Evolutionary conservation across 208 protist genomes (phyloP), one percentile per base, ranked within the genome.

Genomic region (Acanthamoeba divionensis): DNA sequence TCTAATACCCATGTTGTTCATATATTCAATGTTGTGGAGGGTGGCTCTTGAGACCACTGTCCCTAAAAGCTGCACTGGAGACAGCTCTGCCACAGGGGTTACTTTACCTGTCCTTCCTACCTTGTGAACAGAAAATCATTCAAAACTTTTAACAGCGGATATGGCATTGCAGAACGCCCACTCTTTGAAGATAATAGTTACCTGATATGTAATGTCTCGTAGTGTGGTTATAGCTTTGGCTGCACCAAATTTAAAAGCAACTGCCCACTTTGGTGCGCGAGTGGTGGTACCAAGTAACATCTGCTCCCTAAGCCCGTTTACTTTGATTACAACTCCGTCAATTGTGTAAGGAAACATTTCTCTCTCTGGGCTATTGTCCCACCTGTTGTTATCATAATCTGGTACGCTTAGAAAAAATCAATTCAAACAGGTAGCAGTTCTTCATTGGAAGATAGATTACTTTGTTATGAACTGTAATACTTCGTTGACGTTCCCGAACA

Each of bases 261-360:
- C 66, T 18, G 92, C 92, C 92, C 92, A 93, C 57, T 90, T 77
- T 21, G 92, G 92, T 21, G 92, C 52, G 9, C 90, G 67, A 55
- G 75, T 82, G 6, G 33, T 82, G 12, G 91, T 60, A 2, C 89
- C 88, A 0, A 93, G 45, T 3, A 18, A 29, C 7, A 13, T 31
- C 55, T 93, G 92, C 21, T 52, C 15, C 0, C 15, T 65, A 2
- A 92, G 67, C n/a, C n/a, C 52, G 77, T 93, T 82, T 0, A 93
- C 82, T 38, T 93, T 93, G 18, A 93, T 60, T 1, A 93, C 92
- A 2, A 93, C 62, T 21, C 92, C 92, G 79, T 93, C 92, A n/a
- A 89, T 90, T 36, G 77, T 63, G 50, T 85, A 93, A 21, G 31
- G 24, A 69, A 73, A 91, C 12, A 36, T 13, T 0, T 50, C 26